These are phyloP conservation scores for Lentinula boryana DNA, from an alignment of 768 basidiomycete species.

Conservation along the genomic window DNA sequence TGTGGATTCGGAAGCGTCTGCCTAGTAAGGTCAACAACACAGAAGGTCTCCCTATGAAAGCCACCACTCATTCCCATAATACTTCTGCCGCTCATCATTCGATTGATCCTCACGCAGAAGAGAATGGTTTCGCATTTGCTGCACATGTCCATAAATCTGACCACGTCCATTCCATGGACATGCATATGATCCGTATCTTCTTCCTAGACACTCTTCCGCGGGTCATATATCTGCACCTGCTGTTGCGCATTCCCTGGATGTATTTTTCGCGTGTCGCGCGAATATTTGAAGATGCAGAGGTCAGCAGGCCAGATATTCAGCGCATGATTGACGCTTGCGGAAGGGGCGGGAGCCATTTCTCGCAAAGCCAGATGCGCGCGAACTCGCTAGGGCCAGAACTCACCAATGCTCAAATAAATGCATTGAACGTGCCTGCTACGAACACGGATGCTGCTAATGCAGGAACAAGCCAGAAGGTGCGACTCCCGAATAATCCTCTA, in stretches of 20 bases:
- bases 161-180: not conserved
- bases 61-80: not conserved
- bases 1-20: constrained; percentile 13
- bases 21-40: constrained; percentile 20
- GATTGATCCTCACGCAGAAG: not conserved
- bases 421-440: not conserved
- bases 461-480: not conserved
- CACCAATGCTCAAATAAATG: not conserved
- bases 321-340: constrained; percentile 38
- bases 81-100: not conserved
- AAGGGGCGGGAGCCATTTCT: constrained; percentile 12
- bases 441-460: not conserved
- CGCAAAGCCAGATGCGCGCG: not conserved
- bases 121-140: not conserved
- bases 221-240: constrained; percentile 30
- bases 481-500: not conserved
- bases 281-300: constrained; percentile 73
- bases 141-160: not conserved
- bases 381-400: not conserved
- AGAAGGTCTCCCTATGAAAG: not conserved
- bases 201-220: constrained; percentile 34
- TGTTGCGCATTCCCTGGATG: constrained; percentile 69
- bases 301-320: constrained; percentile 68
- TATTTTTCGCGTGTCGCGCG: constrained; percentile 77
- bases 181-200: constrained; percentile 14